phyloP scores from a whole-genome alignment of 331 rosid species.

The Cydonia oblonga region DNA sequence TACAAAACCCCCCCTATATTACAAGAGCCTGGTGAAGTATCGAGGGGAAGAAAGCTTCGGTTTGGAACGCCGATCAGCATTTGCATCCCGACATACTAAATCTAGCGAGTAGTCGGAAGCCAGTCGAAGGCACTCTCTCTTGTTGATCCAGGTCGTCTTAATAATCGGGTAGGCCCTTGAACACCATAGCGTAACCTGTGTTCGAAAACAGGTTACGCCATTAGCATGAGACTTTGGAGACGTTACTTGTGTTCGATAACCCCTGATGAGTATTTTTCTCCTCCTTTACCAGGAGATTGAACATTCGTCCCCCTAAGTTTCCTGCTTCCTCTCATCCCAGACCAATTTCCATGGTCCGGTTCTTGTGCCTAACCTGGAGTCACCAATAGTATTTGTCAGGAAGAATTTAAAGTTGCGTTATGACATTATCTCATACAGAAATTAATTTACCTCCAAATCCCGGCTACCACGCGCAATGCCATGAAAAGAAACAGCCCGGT shows the following conservation, averaged over 20 bases:
- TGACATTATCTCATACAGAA: neutral
- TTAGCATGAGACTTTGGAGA: neutral
- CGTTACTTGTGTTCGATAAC: neutral
- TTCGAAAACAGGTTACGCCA: neutral
- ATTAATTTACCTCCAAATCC: slow-evolving; percentile 67
- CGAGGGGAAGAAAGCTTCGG: neutral
- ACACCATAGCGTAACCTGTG: neutral
- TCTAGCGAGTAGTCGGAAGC: neutral
- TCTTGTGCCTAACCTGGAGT: slow-evolving; percentile 32
- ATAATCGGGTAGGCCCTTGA: neutral
- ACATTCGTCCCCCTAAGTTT: slow-evolving; percentile 10
- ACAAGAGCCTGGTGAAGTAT: slow-evolving; percentile 7
- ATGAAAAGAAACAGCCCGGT: slow-evolving; percentile 83
- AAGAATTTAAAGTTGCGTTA: neutral
- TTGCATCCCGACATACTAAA: neutral
- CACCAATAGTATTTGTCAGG: neutral
- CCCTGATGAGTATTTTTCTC: neutral
- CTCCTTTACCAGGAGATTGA: neutral
- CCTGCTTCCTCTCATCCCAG: slow-evolving; percentile 21
- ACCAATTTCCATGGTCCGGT: slow-evolving; percentile 46
- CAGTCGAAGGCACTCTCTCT: neutral
- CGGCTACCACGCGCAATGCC: slow-evolving; percentile 74
- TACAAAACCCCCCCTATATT: neutral
- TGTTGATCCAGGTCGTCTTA: neutral
- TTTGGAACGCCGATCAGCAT: neutral